Conservation (phyloP, 495 filamentous ascomycete genomes). For the Penicillium goetzii region DNA sequence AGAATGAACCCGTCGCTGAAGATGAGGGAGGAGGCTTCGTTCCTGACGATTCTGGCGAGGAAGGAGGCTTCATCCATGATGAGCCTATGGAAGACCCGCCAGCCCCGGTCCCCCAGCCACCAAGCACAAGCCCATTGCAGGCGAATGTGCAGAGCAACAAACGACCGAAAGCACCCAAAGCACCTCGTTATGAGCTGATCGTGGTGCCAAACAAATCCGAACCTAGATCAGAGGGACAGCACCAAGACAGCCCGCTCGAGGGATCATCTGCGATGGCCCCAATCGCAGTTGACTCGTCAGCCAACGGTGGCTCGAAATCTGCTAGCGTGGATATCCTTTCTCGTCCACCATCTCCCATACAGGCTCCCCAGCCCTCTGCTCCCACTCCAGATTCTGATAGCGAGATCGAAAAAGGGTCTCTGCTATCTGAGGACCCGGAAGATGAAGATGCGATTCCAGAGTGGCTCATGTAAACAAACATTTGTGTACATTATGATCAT, state of each 20-base stretch:
- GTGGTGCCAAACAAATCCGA: conserved; percentile 33
- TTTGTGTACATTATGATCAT: background rate
- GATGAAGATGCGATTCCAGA: conserved; percentile 71
- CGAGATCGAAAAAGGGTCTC: conserved; percentile 46
- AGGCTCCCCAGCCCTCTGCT: conserved; percentile 16
- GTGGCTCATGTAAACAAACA: conserved; percentile 53
- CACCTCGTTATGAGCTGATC: conserved; percentile 38
- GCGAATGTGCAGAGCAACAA: background rate
- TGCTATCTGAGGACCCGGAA: conserved; percentile 65
- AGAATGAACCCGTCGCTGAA: background rate
- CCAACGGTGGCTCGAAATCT: conserved; percentile 28
- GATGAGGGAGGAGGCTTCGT: background rate
- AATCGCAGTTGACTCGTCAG: conserved; percentile 34
- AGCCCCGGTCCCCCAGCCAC: background rate
- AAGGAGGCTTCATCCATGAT: conserved; percentile 34
- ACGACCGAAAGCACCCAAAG: background rate
- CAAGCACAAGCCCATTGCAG: background rate
- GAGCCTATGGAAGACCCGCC: background rate
- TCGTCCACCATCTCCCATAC: conserved; percentile 22
- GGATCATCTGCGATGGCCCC: conserved; percentile 31
- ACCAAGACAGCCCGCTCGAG: background rate
- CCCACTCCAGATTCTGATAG: conserved; percentile 34
- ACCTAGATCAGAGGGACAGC: background rate
- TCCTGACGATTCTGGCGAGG: background rate
- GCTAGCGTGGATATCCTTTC: conserved; percentile 35